These are phyloP conservation scores for Russula virescens DNA, from an alignment of 768 basidiomycete genomes.

Conservation along the genomic window DNA sequence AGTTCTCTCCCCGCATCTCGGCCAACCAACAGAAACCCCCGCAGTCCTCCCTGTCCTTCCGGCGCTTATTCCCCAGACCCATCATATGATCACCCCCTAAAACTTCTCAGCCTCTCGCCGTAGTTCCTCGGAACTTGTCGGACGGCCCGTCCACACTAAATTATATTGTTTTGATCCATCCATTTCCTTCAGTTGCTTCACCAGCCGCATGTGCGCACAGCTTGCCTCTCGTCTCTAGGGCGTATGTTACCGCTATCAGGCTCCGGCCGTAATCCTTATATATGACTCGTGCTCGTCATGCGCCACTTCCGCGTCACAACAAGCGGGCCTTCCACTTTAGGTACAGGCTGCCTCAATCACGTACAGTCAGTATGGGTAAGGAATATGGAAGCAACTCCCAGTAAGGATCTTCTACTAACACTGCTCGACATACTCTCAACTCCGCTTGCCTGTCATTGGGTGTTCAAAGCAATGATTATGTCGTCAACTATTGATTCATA, in stretches of 20 bases:
- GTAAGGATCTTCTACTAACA: too few species aligned
- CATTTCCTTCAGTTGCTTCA: background rate
- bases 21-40: background rate
- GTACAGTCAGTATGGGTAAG: too few species aligned
- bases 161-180: background rate
- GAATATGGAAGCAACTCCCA: background rate
- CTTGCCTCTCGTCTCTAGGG: background rate
- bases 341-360: background rate
- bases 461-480: too few species aligned
- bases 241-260: background rate
- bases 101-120: background rate
- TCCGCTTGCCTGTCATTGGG: too few species aligned
- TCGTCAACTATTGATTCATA: too few species aligned
- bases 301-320: slow-evolving; percentile 4
- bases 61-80: slow-evolving; percentile 12
- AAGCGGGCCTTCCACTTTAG: slow-evolving; percentile 1
- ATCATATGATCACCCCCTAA: slow-evolving; percentile 15
- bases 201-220: background rate
- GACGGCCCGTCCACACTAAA: background rate
- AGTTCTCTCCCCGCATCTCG: background rate
- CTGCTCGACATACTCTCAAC: too few species aligned
- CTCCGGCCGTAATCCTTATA: slow-evolving; percentile 5
- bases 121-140: slow-evolving; percentile 5
- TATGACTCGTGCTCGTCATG: background rate
- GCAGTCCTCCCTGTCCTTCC: background rate